Evolutionary conservation across 257 asterid genomes (phyloP).

Genomic region (Petunia secreta): DNA sequence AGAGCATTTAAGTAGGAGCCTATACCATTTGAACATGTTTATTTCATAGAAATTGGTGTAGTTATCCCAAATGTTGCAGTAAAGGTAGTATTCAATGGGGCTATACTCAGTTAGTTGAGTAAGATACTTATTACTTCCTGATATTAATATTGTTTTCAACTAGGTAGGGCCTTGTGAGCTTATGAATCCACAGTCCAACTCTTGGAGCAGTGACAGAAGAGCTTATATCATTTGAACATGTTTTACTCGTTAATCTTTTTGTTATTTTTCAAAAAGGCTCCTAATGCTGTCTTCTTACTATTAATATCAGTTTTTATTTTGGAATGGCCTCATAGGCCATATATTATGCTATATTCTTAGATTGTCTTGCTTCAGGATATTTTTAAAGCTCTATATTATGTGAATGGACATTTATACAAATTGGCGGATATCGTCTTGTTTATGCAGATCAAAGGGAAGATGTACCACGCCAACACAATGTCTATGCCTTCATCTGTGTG

Average conservation of each 20-base stretch:
- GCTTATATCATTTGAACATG: not conserved
- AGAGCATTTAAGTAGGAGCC: conserved; percentile 6
- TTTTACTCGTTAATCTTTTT: not conserved
- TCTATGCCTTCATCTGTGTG: conserved; percentile 85
- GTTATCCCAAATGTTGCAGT: conserved; percentile 13
- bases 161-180: not conserved
- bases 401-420: not conserved
- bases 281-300: not conserved
- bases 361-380: not conserved
- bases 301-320: conserved; percentile 11
- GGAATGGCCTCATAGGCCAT: conserved; percentile 9
- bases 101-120: not conserved
- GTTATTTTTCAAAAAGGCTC: not conserved
- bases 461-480: conserved; percentile 33
- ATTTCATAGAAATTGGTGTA: not conserved
- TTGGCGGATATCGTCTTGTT: conserved; percentile 5
- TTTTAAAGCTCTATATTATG: not conserved
- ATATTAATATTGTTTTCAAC: not conserved
- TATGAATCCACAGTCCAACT: not conserved
- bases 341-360: not conserved
- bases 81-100: not conserved
- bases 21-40: not conserved
- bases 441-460: conserved; percentile 57
- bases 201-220: not conserved
- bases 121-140: not conserved